Base-by-base conservation (phyloP, 352 stramenopile species). In the Phytopythium vexans region DNA sequence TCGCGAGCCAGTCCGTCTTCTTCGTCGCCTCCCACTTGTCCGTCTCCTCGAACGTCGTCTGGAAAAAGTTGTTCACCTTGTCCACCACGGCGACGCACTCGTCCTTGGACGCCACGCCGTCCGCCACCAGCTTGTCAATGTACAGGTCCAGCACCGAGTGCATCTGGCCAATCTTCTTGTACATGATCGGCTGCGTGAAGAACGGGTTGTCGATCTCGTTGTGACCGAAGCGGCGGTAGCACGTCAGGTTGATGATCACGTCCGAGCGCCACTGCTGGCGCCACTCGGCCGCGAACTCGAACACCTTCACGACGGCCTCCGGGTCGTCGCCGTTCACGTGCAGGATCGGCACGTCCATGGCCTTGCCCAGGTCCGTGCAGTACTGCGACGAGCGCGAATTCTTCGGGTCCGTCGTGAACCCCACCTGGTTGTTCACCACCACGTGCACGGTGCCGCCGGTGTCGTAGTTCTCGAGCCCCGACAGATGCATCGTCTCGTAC, bases 101-200 rank as follows among this genome's bases (percentile, higher is more conserved):
- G 33, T 97, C 88, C 68, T 96, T 87, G 12, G 69, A 65, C 1
- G 80, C 75, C 33, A 63, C 58, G 21, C 72, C 62, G 6, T 60
- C 48, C 16, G 56, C 54, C 56, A 89, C 71, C 34, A 84, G 60
- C 58, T 86, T 72, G 27, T 91, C 50, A 38, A 87, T 67, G 74
- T 96, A 98, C 21, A 96, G 88, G 56, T 97, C 74, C 0, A 98
- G 72, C 6, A 96, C 94, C 15, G 86, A 88, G n/a, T 87, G 90
- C 69, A 98, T 96, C 51, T 88, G 73, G 2, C 70, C 79, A 62
- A 99, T 98, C 65, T 93, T 86, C 60, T 96, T 92, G 81, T 99
- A 99, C 64, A 99, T 88, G n/a, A 94, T 79, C 8, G 97, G 97
- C 77, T 99, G 97, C n/a, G 97, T 99, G 68, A 99, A 99, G 51